A percentile compares a stretch with the other conserved stretches of the same genome.
phyloP scores from a whole-genome alignment of 345 rosid genomes.

The Carallia pectinifolia region DNA sequence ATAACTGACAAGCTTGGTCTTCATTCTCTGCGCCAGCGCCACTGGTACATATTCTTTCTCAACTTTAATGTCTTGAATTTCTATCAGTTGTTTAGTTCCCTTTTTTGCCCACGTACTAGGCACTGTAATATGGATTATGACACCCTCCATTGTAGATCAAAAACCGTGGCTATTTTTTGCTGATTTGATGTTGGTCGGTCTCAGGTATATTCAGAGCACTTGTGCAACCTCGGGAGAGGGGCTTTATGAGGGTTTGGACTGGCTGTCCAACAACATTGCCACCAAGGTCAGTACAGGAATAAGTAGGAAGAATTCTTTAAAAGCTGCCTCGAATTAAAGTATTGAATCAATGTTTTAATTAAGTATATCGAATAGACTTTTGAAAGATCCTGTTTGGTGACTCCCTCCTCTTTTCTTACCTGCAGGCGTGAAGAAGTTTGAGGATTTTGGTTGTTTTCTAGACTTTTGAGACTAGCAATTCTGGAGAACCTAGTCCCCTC shows the following conservation, averaged over 20 bases:
- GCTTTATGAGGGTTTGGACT: slow-evolving; percentile 88
- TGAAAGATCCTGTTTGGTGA: background rate
- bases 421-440: background rate
- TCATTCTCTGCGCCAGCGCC: slow-evolving; percentile 93
- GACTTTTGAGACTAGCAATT: background rate
- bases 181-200: background rate
- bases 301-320: background rate
- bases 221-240: slow-evolving; percentile 98
- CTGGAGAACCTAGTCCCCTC: background rate
- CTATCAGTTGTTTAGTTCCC: background rate
- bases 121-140: background rate
- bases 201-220: slow-evolving; percentile 97
- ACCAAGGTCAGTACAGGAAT: slow-evolving; percentile 52
- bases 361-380: too few relatives aligned
- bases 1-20: slow-evolving; percentile 88
- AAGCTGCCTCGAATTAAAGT: background rate
- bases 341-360: background rate
- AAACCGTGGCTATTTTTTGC: background rate
- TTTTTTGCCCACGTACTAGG: background rate
- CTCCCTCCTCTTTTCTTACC: background rate
- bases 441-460: background rate
- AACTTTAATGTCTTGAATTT: background rate
- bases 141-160: background rate
- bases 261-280: slow-evolving; percentile 97
- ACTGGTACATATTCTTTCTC: slow-evolving; percentile 43